Percentiles rank a stretch among this genome's conserved stretches.
These are phyloP conservation scores for Peltaster fructicola DNA, from an alignment of 2,329 filamentous ascomycete genomes.

Conservation along the genomic window DNA sequence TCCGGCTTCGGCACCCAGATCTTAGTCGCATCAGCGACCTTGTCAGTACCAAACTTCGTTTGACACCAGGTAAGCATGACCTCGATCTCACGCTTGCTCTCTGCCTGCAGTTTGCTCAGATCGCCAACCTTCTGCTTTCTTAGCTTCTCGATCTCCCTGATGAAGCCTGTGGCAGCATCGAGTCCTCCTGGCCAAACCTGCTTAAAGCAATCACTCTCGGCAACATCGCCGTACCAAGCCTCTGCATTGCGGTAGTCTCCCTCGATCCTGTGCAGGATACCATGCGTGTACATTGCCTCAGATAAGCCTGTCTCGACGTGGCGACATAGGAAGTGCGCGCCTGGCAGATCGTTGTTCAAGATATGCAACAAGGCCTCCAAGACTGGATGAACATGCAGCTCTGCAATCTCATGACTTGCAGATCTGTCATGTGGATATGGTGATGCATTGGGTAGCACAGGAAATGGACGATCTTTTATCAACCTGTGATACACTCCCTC, in stretches of 20 bases:
- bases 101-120: constrained; percentile 17
- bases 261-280: constrained; percentile 33
- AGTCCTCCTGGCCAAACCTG: constrained; percentile 18
- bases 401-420: constrained; percentile 14
- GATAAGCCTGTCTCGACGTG: constrained; percentile 34
- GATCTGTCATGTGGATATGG: constrained; percentile 11
- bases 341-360: constrained; percentile 32
- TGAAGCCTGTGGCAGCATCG: constrained; percentile 14
- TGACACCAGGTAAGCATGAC: constrained; percentile 27
- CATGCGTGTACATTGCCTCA: constrained; percentile 35
- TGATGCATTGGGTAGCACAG: constrained; percentile 13
- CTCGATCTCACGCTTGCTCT: constrained; percentile 24
- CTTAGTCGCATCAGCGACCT: constrained; percentile 25
- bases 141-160: constrained; percentile 22
- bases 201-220: constrained; percentile 18
- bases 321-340: constrained; percentile 34
- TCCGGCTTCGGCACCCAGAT: constrained; percentile 26
- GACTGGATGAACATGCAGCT: constrained; percentile 25
- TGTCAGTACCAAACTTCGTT: constrained; percentile 26
- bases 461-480: no score
- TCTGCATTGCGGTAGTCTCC: constrained; percentile 32
- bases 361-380: constrained; percentile 35
- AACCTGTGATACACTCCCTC: no score
- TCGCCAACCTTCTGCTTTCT: constrained; percentile 16
- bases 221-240: constrained; percentile 31